Conservation (phyloP, 1,139 yeast genomes). For the Suhomyces panamericanus region DNA sequence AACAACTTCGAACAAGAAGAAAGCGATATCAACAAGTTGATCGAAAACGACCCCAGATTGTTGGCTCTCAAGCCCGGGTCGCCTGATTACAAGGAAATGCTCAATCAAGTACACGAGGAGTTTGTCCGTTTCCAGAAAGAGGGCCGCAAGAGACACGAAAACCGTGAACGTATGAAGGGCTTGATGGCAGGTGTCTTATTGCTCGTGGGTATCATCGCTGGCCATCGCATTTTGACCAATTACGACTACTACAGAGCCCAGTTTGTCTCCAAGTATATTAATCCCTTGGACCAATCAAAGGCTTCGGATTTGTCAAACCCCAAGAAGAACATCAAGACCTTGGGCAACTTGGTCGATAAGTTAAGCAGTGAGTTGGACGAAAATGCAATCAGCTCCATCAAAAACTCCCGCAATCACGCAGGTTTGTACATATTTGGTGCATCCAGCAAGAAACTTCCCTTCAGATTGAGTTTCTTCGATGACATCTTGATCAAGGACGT, state of each 20-base stretch:
- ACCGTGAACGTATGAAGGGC: slow-evolving; percentile 39
- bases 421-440: slow-evolving; percentile 45
- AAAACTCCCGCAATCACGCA: slow-evolving; percentile 27
- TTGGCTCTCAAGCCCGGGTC: slow-evolving; percentile 32
- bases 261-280: slow-evolving; percentile 28
- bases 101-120: slow-evolving; percentile 32
- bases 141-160: slow-evolving; percentile 27
- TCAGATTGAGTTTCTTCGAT: slow-evolving; percentile 65
- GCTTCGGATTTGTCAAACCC: slow-evolving; percentile 31
- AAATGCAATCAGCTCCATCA: slow-evolving; percentile 25
- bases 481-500: slow-evolving; percentile 59
- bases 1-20: slow-evolving; percentile 17
- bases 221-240: slow-evolving; percentile 45
- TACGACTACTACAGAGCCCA: slow-evolving; percentile 37
- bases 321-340: slow-evolving; percentile 28
- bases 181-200: slow-evolving; percentile 31
- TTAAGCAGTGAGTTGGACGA: slow-evolving; percentile 39
- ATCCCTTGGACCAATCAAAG: slow-evolving; percentile 32
- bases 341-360: slow-evolving; percentile 26
- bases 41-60: slow-evolving; percentile 40
- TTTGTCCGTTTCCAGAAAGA: slow-evolving; percentile 24
- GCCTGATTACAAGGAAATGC: slow-evolving; percentile 41
- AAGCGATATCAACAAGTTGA: slow-evolving; percentile 24
- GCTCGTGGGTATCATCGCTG: slow-evolving; percentile 35
- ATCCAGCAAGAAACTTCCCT: slow-evolving; percentile 50